Evolutionary conservation across 2,329 filamentous ascomycete species (phyloP).

Genomic region (Aurifilum marmelostoma): DNA sequence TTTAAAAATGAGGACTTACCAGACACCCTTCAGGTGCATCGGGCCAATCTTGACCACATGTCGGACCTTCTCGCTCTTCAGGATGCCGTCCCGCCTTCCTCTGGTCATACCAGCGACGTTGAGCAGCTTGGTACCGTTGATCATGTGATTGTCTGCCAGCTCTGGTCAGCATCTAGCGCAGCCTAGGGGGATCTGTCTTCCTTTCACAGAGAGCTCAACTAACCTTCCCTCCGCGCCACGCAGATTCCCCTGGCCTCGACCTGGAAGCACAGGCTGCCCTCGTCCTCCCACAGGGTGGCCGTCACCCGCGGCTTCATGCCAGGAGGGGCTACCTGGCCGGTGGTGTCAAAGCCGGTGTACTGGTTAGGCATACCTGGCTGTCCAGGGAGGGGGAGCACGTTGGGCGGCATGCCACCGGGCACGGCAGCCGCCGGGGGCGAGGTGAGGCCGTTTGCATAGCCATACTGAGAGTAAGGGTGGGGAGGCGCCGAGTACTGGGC

Average conservation of each 20-base stretch:
- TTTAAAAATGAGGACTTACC: constrained; percentile 59
- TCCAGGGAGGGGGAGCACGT: constrained; percentile 72
- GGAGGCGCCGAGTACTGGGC: constrained; percentile 66
- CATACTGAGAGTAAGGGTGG: constrained; percentile 68
- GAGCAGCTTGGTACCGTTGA: constrained; percentile 94
- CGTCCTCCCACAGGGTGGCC: constrained; percentile 96
- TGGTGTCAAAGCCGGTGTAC: constrained; percentile 73
- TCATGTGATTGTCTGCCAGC: constrained; percentile 89
- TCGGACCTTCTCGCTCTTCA: constrained; percentile 96
- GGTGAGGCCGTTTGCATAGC: constrained; percentile 75
- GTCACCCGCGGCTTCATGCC: constrained; percentile 97
- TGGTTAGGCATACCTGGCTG: constrained; percentile 56
- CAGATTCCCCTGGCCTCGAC: constrained; percentile 96
- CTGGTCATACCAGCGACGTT: constrained; percentile 99
- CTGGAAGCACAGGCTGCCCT: constrained; percentile 96
- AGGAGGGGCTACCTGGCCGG: constrained; percentile 88
- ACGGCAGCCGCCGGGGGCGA: constrained; percentile 77
- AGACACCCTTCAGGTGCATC: constrained; percentile 98
- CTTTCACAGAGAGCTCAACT: constrained; percentile 30
- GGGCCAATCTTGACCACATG: constrained; percentile 99
- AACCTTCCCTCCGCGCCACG: constrained; percentile 90
- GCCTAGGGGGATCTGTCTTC: too few relatives aligned
- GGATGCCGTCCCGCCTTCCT: constrained; percentile 89
- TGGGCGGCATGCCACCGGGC: constrained; percentile 68
- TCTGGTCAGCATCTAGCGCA: constrained; percentile 9